Evolutionary conservation across 331 rosid genomes (phyloP), one percentile per base, ranked within the genome.

Genomic region (Cydonia oblonga): DNA sequence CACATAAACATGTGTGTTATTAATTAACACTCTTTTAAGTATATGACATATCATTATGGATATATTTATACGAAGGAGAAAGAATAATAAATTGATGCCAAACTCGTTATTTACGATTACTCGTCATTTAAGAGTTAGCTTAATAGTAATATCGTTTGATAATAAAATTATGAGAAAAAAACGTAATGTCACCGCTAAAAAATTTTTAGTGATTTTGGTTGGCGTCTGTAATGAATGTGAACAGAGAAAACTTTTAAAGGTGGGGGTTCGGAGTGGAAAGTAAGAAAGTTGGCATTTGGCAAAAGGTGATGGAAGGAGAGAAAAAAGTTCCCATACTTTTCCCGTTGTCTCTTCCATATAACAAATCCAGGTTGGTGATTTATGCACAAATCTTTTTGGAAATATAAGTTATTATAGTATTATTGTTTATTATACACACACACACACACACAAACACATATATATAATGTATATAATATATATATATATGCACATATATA

Each of bases 261-360:
- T 82, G 82, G 87, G 86, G 83, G 33, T 6, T 14, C 77, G 76
- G 78, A 83, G 76, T 80, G 90, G 91, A 83, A 80, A 78, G 88
- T 79, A 82, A 69, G 76, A 85, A 81, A 86, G 77, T 71, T 15
- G 26, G 60, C 26, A 54, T 20, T 10, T 54, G 60, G 60, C 26
- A 54, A 72, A 72, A 38, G 66, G 72, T 38, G 77, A 82, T 66
- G 82, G 68, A 75, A 70, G 70, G 85, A 53, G 69, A 77, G 84
- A 84, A 86, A 89, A 89, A 87, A 75, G 92, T 67, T 79, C 18
- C 75, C 60, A 62, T 24, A 78, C 90, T 86, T 90, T 90, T 82
- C 76, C 80, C 64, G 46, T 54, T 80, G 88, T 80, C 89, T 84
- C 75, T 74, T 84, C 86, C 87, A 57, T 75, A 80, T 75, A 32